Evolutionary conservation across 2,329 filamentous ascomycete species (phyloP).

Genomic region (Davidsoniella eucalypti): DNA sequence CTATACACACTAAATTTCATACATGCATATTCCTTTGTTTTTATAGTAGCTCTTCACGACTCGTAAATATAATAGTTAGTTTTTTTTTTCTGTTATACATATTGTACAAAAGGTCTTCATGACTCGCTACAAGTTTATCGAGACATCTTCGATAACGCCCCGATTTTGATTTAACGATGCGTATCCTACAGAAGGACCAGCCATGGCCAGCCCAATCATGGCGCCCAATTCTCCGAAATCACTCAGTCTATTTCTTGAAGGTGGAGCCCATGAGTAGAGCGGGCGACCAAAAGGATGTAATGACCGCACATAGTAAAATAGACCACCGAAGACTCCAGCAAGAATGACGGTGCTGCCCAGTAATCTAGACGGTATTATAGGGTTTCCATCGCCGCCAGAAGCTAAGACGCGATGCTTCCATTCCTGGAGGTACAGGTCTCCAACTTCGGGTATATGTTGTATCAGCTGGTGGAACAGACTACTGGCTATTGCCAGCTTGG

Average conservation of each 20-base stretch:
- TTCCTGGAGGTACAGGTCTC: conserved; percentile 17
- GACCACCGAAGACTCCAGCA: conserved; percentile 22
- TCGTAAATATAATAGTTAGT: not conserved
- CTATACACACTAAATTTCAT: not conserved
- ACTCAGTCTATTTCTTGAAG: conserved; percentile 20
- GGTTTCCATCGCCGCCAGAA: not conserved
- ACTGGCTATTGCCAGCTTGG: conserved; percentile 17
- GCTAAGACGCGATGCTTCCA: conserved; percentile 19
- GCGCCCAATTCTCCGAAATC: conserved; percentile 32
- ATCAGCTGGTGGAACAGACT: conserved; percentile 20
- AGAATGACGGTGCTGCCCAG: conserved; percentile 19
- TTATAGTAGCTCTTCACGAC: not conserved
- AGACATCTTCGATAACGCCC: conserved; percentile 7
- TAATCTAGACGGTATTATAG: conserved; percentile 13
- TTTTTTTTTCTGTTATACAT: not conserved
- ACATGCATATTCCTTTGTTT: not conserved
- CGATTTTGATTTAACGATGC: not conserved
- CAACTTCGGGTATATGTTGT: conserved; percentile 19
- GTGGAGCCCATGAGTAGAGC: conserved; percentile 26
- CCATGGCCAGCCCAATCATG: conserved; percentile 22
- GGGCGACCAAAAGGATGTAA: conserved; percentile 30
- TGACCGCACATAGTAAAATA: conserved; percentile 23
- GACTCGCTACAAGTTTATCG: conserved; percentile 9
- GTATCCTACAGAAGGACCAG: conserved; percentile 1
- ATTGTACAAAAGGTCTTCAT: not conserved